phyloP scores from a whole-genome alignment of 2,329 filamentous ascomycete genomes.

The Botryotinia calthae region DNA sequence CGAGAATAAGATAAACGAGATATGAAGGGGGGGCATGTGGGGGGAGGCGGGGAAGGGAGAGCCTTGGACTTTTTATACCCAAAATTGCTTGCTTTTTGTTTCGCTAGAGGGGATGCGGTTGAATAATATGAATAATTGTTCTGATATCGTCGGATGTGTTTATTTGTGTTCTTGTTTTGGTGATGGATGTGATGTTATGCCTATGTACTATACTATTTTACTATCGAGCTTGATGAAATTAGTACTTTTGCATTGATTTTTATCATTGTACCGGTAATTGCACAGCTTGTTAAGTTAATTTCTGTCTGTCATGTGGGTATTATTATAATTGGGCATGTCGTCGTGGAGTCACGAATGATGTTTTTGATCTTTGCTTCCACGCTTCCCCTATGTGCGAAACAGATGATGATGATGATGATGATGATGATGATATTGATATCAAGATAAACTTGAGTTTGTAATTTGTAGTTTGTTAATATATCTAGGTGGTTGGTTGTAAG shows the following conservation, averaged over 20 bases:
- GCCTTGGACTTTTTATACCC: background rate
- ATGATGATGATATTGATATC: no score
- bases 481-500: no score
- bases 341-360: background rate
- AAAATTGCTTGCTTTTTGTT: background rate
- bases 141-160: background rate
- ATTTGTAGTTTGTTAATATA: no score
- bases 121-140: background rate
- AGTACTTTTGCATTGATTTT: background rate
- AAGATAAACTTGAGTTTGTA: no score
- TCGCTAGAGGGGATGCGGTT: background rate
- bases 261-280: rapidly evolving
- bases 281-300: background rate
- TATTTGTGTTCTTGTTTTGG: background rate
- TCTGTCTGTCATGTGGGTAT: background rate
- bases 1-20: background rate
- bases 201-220: background rate
- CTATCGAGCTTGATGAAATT: background rate
- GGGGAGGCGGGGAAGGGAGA: background rate
- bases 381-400: no score
- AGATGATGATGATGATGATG: no score
- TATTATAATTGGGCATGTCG: background rate
- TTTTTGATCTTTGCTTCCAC: background rate
- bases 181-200: no score
- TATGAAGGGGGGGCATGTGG: background rate